Percentiles rank a stretch among this genome's conserved stretches.
These are phyloP conservation scores for Rhodosporidiobolus odoratus DNA, from an alignment of 768 basidiomycete species.

Conservation along the genomic window DNA sequence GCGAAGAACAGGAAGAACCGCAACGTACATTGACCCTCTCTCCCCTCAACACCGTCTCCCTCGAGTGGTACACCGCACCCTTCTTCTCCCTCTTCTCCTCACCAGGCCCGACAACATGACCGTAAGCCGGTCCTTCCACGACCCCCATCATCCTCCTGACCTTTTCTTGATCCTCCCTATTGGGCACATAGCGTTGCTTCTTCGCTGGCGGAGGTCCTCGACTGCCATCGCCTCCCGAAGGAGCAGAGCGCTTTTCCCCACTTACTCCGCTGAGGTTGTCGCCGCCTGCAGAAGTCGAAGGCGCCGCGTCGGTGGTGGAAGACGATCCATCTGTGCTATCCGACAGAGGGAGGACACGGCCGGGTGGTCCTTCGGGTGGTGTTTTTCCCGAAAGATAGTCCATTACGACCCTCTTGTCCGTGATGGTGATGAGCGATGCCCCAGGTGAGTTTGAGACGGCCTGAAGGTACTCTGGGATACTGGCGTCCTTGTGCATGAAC, in stretches of 20 bases:
- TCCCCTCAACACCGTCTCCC: conserved; percentile 76
- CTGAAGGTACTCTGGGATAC: conserved; percentile 81
- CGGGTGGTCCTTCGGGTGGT: conserved; percentile 54
- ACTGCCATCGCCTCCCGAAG: too few species aligned
- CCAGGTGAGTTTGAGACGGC: conserved; percentile 69
- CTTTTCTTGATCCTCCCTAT: conserved; percentile 69
- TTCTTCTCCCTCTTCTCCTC: conserved; percentile 46
- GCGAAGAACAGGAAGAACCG: background rate
- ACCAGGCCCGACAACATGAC: conserved; percentile 64
- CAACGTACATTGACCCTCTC: conserved; percentile 70
- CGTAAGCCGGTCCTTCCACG: conserved; percentile 32
- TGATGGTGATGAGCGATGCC: conserved; percentile 72
- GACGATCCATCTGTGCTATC: background rate
- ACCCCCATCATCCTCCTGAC: conserved; percentile 72
- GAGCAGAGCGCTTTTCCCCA: conserved; percentile 44
- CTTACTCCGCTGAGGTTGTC: conserved; percentile 33
- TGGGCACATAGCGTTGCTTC: conserved; percentile 74
- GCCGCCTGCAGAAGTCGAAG: background rate
- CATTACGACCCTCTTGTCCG: conserved; percentile 76
- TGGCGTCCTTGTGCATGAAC: conserved; percentile 67
- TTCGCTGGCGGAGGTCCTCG: conserved; percentile 55
- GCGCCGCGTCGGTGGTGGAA: background rate
- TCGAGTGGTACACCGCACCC: conserved; percentile 47
- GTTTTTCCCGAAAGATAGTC: conserved; percentile 73
- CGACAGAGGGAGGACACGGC: background rate